Evolutionary conservation across 371 early-diverging fungal species (phyloP), one percentile per base, ranked within the genome.

Genomic region (Rozella allomycis): DNA sequence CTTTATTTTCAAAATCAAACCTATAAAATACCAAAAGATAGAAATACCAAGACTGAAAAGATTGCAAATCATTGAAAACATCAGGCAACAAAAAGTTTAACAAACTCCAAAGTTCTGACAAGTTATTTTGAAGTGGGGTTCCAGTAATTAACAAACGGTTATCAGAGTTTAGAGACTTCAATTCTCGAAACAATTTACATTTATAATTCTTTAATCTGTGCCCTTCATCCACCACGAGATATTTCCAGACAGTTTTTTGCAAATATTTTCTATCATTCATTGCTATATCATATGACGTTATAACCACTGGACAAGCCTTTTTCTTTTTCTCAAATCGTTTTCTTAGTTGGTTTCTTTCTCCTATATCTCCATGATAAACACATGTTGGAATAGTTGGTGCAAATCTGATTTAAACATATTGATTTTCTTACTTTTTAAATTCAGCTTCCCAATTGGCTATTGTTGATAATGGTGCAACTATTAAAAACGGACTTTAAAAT

Each of bases 1-100:
- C 35, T 63, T 51, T 38, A 72, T 57, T 19, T 77, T 55, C 38
- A 35, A 82, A 75, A 37, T 81, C 74, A 40, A 81, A 80, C 63
- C 60, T 57, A 36, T 20, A 22, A 19, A 8, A 34, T 3, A 18
- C n/a, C n/a, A n/a, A n/a, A n/a, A n/a, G n/a, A n/a, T n/a, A n/a
- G n/a, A n/a, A n/a, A n/a, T n/a, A 94, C 90, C 94, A 94, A 40
- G 90, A 93, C 47, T 96, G 88, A 55, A 99, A 97, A 29, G 72
- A 74, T 28, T 80, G 78, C 9, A 78, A 80, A 33, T 83, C 84
- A 42, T 87, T 79, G 62, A 97, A 97, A 26, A 94, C 79, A 28
- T 70, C 72, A 11, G 98, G 97, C 32, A 93, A 51, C 17, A 94
- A 74, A 58, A 99, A 98, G 56, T 97, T 93, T 23, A 99, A 63